Evolutionary conservation across 202 grass and related monocot species (phyloP).

Genomic region (Elaeis oleifera): DNA sequence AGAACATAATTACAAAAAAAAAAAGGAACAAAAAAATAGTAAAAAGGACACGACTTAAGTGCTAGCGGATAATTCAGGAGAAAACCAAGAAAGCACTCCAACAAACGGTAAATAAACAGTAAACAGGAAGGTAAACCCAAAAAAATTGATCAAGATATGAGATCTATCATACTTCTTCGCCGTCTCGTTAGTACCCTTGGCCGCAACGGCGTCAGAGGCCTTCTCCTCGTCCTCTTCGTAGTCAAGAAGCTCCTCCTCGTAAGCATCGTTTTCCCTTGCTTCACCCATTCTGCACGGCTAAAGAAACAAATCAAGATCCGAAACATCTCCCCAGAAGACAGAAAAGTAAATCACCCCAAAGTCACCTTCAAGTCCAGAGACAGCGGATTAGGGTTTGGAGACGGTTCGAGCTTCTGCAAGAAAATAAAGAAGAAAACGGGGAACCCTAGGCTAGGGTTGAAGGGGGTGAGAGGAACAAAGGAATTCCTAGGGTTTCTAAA

Average conservation of each 20-base stretch:
- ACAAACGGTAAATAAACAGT: not conserved
- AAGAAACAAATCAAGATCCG: not conserved
- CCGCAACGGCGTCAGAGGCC: conserved; percentile 39
- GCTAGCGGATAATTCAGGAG: too few relatives aligned
- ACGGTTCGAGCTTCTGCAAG: conserved; percentile 15
- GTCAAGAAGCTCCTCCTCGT: conserved; percentile 93
- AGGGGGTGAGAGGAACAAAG: too few relatives aligned
- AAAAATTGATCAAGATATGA: too few relatives aligned
- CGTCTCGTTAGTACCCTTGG: conserved; percentile 49
- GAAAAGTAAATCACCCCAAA: not conserved
- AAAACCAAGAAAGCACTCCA: too few relatives aligned
- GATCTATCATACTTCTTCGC: conserved; percentile 55
- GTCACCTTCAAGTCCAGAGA: not conserved
- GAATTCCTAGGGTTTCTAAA: too few relatives aligned
- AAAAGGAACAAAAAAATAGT: too few relatives aligned
- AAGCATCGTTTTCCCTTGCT: conserved; percentile 72
- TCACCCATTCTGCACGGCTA: conserved; percentile 47
- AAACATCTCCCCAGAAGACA: not conserved
- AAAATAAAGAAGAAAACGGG: conserved; percentile 10
- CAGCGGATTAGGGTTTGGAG: not conserved
- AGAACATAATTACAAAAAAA: too few relatives aligned
- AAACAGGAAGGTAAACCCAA: too few relatives aligned
- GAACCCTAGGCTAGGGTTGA: conserved; percentile 11
- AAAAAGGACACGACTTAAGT: too few relatives aligned
- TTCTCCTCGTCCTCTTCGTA: conserved; percentile 90